Base-by-base conservation (phyloP, 768 basidiomycete species). In the Naganishia antarctica region DNA sequence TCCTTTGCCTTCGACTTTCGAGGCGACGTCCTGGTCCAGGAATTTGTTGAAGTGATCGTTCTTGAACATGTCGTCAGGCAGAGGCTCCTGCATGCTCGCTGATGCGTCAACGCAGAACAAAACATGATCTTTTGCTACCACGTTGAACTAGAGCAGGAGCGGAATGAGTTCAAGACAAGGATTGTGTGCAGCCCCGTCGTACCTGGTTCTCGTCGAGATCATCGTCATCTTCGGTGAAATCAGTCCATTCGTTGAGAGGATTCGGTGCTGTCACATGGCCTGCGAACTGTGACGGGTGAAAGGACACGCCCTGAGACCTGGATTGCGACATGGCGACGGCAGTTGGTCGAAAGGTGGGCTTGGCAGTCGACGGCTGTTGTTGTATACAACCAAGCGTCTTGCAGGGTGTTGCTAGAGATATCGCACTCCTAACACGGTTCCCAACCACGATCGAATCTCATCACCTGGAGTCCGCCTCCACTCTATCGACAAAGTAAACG, bases 41-140 rank as follows among this genome's bases (percentile, higher is more conserved):
- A 43, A 51, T 34, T 11, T 63, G 40, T 32, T 51, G 49, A 45
- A 45, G 8, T 51, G 26, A 12, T 51, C 41, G 9, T 43, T 18
- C 40, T 63, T 21, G 60, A 80, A 64, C 25, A 53, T 79, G 12
- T 84, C 83, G 70, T 87, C 84, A 26, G 87, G 86, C 51, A 81
- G 81, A 45, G 87, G 83, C 40, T 80, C 81, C 26, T 88, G 86
- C 94, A 98, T 97, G 12, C 90, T 89, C 60, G 84, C 81, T 0
- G 93, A 94, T 67, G 90, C 91, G 77, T 99, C 93, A 64, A 99
- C 90, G 75, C 88, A 89, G 79, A 97, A 96, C n/a, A 98, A 78
- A 48, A 94, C 87, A 32, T 91, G 89, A 70, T 97, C 91, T 66
- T 51, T 51, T 13, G 50, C 1, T 6, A 51, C 34, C 15, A 63